Base-by-base conservation (phyloP, 345 rosid species). In the Corchorus capsularis region DNA sequence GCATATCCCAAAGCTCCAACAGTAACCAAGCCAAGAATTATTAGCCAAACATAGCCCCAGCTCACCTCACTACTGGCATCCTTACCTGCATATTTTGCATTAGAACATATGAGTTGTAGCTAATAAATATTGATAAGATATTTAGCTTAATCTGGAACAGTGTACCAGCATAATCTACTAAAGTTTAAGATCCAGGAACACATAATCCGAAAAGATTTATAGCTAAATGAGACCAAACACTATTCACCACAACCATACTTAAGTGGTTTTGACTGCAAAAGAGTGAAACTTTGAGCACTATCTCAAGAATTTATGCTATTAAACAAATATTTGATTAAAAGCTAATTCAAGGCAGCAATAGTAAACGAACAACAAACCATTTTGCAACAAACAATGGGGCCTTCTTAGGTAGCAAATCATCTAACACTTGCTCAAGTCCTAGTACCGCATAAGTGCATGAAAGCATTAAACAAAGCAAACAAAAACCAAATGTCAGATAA, bases 401-500 rank as follows among this genome's bases (percentile, higher is more conserved):
- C 79, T 96, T 96, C 85, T 96, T 96, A 12, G 99, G 99, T 54
- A 96, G 93, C 84, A 96, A 87, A 91, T 96, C 99, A 53, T 96
- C 98, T 83, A 96, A 41, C 45, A 91, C 98, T 0, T 92, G 88
- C 78, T 96, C 99, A 77, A 96, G 93, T 49, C 93, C 98, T 0
- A 98, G 99, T 92, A 94, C 98, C 92, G 91, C 85, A 87, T 39
- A 41, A 74, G 46, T 2, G 47, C 73, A 53, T 53, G 61, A 35
- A 69, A 34, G 37, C 49, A 53, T 50, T 32, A 77, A 47, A 55
- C 7, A n/a, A 50, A 71, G 75, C 11, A 56, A 39, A 5, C 41
- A 39, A 39, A 71, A 55, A 71, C 22, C 57, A 62, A 4, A 82
- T 7, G 62, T 32, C 2, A 32, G 55, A 11, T 41, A 43, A 32